phyloP scores from a whole-genome alignment of 2,329 filamentous ascomycete genomes.

The Thermoascus crustaceus region DNA sequence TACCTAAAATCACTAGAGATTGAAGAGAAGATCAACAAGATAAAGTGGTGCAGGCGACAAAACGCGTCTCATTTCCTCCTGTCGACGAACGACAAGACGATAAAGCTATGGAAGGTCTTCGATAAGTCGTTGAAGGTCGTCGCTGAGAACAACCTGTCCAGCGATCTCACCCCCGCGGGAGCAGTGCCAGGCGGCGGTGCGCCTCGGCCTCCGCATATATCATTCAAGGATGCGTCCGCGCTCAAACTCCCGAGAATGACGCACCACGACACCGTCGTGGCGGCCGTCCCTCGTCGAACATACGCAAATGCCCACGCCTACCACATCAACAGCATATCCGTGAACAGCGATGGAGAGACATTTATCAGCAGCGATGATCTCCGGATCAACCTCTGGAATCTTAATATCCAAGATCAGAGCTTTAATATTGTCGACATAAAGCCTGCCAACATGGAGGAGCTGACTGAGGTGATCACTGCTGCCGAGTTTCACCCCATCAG shows the following conservation, averaged over 20 bases:
- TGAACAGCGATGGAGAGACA: constrained; percentile 98
- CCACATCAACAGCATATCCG: constrained; percentile 99
- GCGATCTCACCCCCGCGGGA: constrained; percentile 75
- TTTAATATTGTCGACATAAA: constrained; percentile 99
- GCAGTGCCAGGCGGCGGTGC: constrained; percentile 68
- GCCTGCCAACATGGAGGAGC: constrained; percentile 98
- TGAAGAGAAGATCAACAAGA: constrained; percentile 99
- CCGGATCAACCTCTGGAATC: constrained; percentile 96
- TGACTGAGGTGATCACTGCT: constrained; percentile 97
- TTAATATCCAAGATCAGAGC: constrained; percentile 98
- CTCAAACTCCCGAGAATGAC: constrained; percentile 93
- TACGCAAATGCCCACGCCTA: constrained; percentile 98
- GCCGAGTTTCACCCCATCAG: constrained; percentile 94
- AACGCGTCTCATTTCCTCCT: constrained; percentile 97
- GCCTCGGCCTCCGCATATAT: constrained; percentile 60
- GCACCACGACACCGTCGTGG: constrained; percentile 96
- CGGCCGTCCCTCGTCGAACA: constrained; percentile 87
- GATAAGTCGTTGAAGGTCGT: constrained; percentile 99
- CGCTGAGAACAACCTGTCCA: constrained; percentile 95
- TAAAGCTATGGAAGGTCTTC: constrained; percentile 99
- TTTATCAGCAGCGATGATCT: constrained; percentile 98
- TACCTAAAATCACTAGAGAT: constrained; percentile 99
- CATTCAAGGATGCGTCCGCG: constrained; percentile 72
- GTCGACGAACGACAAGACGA: constrained; percentile 99
- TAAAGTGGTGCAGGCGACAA: constrained; percentile 98